phyloP scores from a whole-genome alignment of 2,329 filamentous ascomycete species.

The Lasiodiplodia sp. region DNA sequence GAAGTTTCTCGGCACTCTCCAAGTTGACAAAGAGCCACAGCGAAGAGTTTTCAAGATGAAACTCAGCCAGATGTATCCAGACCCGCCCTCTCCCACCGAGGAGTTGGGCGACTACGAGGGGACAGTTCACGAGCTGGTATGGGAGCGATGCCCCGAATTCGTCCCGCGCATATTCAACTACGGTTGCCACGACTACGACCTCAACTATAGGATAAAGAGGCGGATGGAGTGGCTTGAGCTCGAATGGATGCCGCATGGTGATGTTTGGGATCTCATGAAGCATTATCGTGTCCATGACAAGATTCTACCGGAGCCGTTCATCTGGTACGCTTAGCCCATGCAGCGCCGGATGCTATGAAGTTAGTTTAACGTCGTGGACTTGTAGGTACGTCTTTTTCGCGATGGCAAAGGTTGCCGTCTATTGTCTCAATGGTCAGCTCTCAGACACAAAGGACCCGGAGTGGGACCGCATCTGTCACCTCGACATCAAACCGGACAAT shows the following conservation, averaged over 20 bases:
- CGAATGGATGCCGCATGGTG: background rate
- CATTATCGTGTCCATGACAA: background rate
- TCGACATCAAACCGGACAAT: constrained; percentile 1
- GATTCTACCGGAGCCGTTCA: background rate
- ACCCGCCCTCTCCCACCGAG: too few species aligned
- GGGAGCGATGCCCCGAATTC: background rate
- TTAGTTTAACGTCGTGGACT: background rate
- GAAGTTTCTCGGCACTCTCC: background rate
- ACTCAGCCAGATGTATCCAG: too few species aligned
- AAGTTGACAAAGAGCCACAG: background rate
- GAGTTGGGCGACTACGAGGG: background rate
- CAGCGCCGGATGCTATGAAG: background rate
- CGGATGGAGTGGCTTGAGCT: background rate
- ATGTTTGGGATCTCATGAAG: background rate
- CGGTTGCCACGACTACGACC: background rate
- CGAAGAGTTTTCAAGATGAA: background rate
- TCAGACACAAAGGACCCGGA: too few species aligned
- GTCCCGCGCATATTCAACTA: background rate
- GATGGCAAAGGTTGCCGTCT: background rate
- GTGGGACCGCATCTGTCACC: background rate
- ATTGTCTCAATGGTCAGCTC: background rate
- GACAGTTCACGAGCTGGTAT: background rate
- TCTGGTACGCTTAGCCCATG: background rate
- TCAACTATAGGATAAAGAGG: background rate
- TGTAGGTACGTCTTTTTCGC: background rate